Percentiles rank a stretch among this genome's conserved stretches.
Evolutionary conservation across 2,329 filamentous ascomycete genomes (phyloP).

Genomic region (Alternaria alternata): DNA sequence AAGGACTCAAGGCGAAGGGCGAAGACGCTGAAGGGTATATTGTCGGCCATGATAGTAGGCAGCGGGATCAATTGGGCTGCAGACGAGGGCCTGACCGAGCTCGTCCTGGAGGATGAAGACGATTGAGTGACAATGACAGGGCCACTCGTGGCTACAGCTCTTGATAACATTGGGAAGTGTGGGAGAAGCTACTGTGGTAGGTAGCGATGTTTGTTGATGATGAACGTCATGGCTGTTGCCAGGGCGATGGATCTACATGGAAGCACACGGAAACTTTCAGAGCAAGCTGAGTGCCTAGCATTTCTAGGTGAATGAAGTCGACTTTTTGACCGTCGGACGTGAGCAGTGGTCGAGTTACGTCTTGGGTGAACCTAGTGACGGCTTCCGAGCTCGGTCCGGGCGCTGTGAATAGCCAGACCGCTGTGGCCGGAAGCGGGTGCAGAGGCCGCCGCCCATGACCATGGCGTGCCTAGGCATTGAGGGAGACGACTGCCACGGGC

Average conservation of each 20-base stretch:
- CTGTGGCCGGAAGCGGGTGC: constrained; percentile 23
- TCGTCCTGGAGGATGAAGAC: constrained; percentile 74
- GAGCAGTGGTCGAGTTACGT: not conserved
- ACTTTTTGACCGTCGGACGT: not conserved
- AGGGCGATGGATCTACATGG: not conserved
- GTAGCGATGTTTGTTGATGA: constrained; percentile 20
- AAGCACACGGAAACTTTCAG: not conserved
- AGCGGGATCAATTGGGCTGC: constrained; percentile 84
- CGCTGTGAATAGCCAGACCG: constrained; percentile 9
- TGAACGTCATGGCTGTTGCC: constrained; percentile 17
- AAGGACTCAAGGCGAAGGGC: constrained; percentile 71
- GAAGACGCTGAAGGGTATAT: constrained; percentile 78
- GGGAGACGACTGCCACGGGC: constrained; percentile 5
- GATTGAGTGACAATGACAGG: constrained; percentile 20
- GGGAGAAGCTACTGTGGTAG: not conserved
- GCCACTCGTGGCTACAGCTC: not conserved
- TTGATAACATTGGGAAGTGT: not conserved
- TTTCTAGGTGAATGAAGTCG: not conserved
- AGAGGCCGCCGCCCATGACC: constrained; percentile 15
- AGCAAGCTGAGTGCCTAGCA: not conserved
- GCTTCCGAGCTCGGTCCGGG: constrained; percentile 11
- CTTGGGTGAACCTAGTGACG: not conserved
- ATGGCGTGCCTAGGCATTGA: constrained; percentile 6
- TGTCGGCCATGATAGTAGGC: constrained; percentile 79
- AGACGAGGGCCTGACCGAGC: constrained; percentile 70